These are phyloP conservation scores for Wickerhamomyces sp. DNA, from an alignment of 1,139 yeast species.

Conservation along the genomic window DNA sequence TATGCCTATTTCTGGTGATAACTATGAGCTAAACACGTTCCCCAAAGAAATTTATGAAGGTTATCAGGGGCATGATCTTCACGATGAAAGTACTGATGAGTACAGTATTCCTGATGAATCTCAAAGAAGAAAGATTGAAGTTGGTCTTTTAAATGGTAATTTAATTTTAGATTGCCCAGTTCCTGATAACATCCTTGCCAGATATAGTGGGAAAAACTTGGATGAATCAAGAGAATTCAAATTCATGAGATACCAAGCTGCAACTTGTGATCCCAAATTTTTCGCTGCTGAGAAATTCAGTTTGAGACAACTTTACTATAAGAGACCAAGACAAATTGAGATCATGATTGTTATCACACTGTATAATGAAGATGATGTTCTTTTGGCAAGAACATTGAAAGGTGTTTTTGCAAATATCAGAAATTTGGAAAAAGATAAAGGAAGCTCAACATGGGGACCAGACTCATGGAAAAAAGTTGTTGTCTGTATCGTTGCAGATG, in stretches of 20 bases:
- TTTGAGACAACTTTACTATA: conserved; percentile 63
- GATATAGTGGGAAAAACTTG: conserved; percentile 39
- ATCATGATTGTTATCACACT: conserved; percentile 84
- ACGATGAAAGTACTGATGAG: conserved; percentile 13
- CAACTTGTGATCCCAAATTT: conserved; percentile 79
- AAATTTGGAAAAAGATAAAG: conserved; percentile 67
- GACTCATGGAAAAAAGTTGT: conserved; percentile 94
- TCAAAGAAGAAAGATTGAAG: conserved; percentile 25
- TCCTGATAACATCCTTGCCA: conserved; percentile 50
- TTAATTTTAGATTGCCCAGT: conserved; percentile 65
- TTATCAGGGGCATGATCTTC: conserved; percentile 16
- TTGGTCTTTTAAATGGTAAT: conserved; percentile 45
- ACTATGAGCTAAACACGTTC: conserved; percentile 23
- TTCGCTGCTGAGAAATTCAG: conserved; percentile 72
- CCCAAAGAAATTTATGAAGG: conserved; percentile 14
- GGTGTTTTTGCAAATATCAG: conserved; percentile 91
- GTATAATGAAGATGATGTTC: conserved; percentile 87
- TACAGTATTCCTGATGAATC: conserved; percentile 16
- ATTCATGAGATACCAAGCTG: conserved; percentile 79
- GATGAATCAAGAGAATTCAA: conserved; percentile 67
- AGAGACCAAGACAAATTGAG: conserved; percentile 78
- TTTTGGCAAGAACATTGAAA: conserved; percentile 87
- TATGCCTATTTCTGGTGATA: conserved; percentile 21
- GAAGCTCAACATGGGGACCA: conserved; percentile 72
- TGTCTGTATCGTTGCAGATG: conserved; percentile 87